Base-by-base conservation (phyloP, 345 rosid genomes). In the Pseudoturritis turrita region DNA sequence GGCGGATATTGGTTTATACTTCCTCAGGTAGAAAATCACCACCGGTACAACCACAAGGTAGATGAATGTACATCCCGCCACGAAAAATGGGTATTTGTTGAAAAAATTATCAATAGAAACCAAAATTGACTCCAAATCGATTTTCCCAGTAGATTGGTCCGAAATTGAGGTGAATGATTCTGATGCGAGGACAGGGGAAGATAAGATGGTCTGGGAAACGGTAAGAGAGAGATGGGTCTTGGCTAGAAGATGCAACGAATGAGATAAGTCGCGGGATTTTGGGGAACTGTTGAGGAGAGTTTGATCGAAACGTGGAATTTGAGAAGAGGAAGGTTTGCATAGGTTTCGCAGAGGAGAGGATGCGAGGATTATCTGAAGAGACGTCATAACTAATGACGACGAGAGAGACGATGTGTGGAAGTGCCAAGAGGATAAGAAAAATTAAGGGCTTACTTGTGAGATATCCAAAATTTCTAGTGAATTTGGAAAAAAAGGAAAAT, bases 41-140 rank as follows among this genome's bases (percentile, higher is more conserved):
- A 86, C 47, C 0, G 98, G 98, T 17, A 81, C 61, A 21, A 83
- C 91, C n/a, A 89, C 85, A 13, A 90, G 88, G 81, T 96, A 94
- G 37, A 89, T 57, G 82, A 94, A 89, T 0, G 92, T 68, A 70
- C 97, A 93, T 6, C 92, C 91, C 26, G 87, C 86, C 50, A 93
- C 96, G 59, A 94, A 94, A 77, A 94, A 94, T 0, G 98, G 98
- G 82, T 94, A 73, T 74, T 79, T 82, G 76, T 79, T 89, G 73
- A 88, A 79, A 55, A 91, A 89, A 7, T 86, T 89, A 37, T 94
- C 97, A 40, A 94, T 73, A 1, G 97, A 77, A 5, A 89, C 77
- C 13, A 90, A 7, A 28, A 86, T 53, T 1, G 88, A 79, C 65
- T 94, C 98, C 67, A 94, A 35, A 82, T 83, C 86, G 61, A 94